Evolutionary conservation across 75 land plant genomes (phyloP), one percentile per base, ranked within the genome.

Genomic region (Cupressus sempervirens): DNA sequence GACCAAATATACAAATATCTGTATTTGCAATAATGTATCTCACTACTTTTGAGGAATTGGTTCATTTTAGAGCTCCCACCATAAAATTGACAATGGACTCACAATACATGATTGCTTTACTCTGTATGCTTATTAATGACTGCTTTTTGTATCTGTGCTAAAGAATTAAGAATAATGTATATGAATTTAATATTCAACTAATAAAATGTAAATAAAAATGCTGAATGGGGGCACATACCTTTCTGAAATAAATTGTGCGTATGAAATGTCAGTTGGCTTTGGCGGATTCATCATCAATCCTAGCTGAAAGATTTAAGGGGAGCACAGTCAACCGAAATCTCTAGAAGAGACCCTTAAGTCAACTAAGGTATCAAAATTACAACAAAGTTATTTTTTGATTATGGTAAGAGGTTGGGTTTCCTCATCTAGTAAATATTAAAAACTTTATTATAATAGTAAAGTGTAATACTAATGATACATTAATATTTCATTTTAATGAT

Each of bases 221-320:
- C 16, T 5, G 35, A 82, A 53, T 45, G 76, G 29, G 46, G 32
- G 23, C 11, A 81, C 84, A 72, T 86, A 96, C 99, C 99, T 94
- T 88, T 98, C 99, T 70, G 86, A 68, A 34, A 74, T 83, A 88
- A 88, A 98, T 85, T 85, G 88, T n/a, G 84, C 85, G 85, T 98
- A 98, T 54, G 99, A 98, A 41, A 94, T 86, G 83, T 98, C 99
- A 45, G 91, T 92, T 75, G 99, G 99, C 88, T 91, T 93, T 70
- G 94, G 99, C 38, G 99, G 99, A 76, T 91, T 94, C 83, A 96
- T 98, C 99, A 98, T 96, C 83, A 96, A 84, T 15, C 98, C 99
- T 84, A 96, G 75, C 99, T 97, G 93, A 86, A 92, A 76, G 45
- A 67, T 41, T 20, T 40, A 36, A 38, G 43, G 3, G 41, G 16